A percentile compares a stretch with the other conserved stretches of the same genome.
Conservation (phyloP, 163 green algal species). For the Coccomyxa subellipsoidea region DNA sequence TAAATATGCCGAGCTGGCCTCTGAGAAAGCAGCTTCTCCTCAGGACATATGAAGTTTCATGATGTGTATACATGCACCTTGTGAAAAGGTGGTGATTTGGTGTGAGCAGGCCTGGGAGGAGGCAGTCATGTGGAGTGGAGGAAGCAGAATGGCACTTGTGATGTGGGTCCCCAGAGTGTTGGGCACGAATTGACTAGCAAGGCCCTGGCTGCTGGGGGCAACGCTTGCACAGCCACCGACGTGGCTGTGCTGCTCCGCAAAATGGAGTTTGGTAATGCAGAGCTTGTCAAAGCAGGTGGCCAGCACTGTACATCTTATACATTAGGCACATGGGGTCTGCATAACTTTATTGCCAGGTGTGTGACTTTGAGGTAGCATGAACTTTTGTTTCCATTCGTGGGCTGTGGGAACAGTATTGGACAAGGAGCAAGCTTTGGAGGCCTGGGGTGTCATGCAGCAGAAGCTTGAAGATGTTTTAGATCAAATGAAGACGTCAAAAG, state of each 20-base stretch:
- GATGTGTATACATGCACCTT: neutral
- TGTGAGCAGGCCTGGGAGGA: constrained; percentile 30
- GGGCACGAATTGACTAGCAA: constrained; percentile 11
- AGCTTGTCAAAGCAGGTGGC: constrained; percentile 1
- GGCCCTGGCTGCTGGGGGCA: constrained; percentile 24
- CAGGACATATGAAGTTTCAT: neutral
- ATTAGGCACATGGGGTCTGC: too few species aligned
- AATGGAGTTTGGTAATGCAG: constrained; percentile 7
- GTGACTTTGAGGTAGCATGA: too few species aligned
- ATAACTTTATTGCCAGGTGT: too few species aligned
- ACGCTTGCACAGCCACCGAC: constrained; percentile 31
- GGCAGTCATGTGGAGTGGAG: constrained; percentile 5
- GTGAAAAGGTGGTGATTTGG: neutral
- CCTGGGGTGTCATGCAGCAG: constrained; percentile 32
- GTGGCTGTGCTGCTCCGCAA: constrained; percentile 33
- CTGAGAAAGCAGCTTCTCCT: too few species aligned
- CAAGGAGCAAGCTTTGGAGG: constrained; percentile 21
- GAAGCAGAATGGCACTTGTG: neutral
- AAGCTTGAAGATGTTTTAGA: constrained; percentile 24
- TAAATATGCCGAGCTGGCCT: too few species aligned
- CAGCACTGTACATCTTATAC: too few species aligned
- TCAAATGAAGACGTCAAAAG: constrained; percentile 25
- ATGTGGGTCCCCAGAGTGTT: constrained; percentile 31
- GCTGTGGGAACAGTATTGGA: neutral
- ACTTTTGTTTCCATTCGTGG: too few species aligned